Evolutionary conservation across 345 rosid genomes (phyloP).

Genomic region (Citrus hindsii): DNA sequence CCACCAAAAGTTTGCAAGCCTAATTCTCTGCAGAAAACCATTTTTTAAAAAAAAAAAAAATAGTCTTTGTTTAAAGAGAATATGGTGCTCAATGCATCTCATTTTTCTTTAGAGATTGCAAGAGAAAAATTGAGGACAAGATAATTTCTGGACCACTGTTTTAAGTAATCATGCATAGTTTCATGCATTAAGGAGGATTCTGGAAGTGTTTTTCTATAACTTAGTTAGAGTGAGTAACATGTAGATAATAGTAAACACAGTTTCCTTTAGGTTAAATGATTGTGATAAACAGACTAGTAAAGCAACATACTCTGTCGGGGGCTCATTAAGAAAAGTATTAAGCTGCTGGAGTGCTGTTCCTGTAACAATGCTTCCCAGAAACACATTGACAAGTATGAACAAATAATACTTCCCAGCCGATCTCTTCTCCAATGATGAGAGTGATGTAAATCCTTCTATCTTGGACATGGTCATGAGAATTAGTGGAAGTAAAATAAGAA

Average conservation of each 20-base stretch:
- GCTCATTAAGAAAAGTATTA: conserved; percentile 52
- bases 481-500: conserved; percentile 76
- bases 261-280: neutral
- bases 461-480: conserved; percentile 86
- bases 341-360: conserved; percentile 96
- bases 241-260: neutral
- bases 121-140: neutral
- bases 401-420: conserved; percentile 77
- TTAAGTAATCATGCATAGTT: neutral
- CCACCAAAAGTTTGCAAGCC: neutral
- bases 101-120: neutral
- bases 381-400: conserved; percentile 77
- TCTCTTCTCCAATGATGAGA: conserved; percentile 77
- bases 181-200: neutral
- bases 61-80: neutral
- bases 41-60: no score
- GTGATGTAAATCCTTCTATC: conserved; percentile 74
- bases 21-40: neutral
- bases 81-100: neutral
- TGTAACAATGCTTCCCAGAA: conserved; percentile 81
- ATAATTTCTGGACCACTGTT: neutral
- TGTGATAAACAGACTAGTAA: neutral
- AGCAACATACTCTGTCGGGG: conserved; percentile 74
- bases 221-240: neutral
- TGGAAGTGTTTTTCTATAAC: neutral